These are phyloP conservation scores for Rhizophora mangle DNA, from an alignment of 345 rosid genomes.

Conservation along the genomic window DNA sequence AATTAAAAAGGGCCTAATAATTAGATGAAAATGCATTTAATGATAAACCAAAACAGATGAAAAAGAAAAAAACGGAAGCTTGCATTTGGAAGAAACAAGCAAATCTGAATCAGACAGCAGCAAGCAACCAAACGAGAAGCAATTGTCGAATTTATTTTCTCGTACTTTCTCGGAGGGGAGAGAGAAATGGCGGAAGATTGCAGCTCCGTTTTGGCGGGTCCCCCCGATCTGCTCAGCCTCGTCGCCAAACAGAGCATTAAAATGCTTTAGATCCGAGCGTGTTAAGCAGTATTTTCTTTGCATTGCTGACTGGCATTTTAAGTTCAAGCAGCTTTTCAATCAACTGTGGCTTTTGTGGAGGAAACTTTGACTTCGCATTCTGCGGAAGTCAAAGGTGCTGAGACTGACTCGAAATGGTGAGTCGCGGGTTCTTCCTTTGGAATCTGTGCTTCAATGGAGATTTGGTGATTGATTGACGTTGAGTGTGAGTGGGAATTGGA, in stretches of 20 bases:
- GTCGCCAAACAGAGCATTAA: constrained; percentile 12
- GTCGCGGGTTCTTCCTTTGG: constrained; percentile 8
- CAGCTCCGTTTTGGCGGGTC: constrained; percentile 13
- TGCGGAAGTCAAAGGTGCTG: constrained; percentile 11
- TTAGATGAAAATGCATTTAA: too few relatives aligned
- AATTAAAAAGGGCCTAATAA: too few relatives aligned
- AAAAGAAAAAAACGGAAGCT: constrained; percentile 23
- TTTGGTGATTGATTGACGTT: constrained; percentile 11
- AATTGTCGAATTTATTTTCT: constrained; percentile 10
- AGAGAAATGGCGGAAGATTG: constrained; percentile 6
- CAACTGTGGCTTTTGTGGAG: too few relatives aligned
- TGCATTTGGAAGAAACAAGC: constrained; percentile 37
- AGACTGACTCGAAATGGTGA: not conserved
- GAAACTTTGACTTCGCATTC: too few relatives aligned
- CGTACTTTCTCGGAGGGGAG: constrained; percentile 31
- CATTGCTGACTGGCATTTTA: constrained; percentile 23
- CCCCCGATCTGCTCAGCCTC: constrained; percentile 35
- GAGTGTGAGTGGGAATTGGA: constrained; percentile 8
- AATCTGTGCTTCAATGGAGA: constrained; percentile 7
- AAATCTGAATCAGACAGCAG: constrained; percentile 27
- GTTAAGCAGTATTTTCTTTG: constrained; percentile 21
- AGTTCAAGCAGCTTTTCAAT: not conserved
- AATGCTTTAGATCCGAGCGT: constrained; percentile 43
- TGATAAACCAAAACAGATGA: not conserved
- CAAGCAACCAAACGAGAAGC: constrained; percentile 8